These are phyloP conservation scores for Epichloe aotearoae DNA, from an alignment of 2,329 filamentous ascomycete genomes.

Conservation along the genomic window DNA sequence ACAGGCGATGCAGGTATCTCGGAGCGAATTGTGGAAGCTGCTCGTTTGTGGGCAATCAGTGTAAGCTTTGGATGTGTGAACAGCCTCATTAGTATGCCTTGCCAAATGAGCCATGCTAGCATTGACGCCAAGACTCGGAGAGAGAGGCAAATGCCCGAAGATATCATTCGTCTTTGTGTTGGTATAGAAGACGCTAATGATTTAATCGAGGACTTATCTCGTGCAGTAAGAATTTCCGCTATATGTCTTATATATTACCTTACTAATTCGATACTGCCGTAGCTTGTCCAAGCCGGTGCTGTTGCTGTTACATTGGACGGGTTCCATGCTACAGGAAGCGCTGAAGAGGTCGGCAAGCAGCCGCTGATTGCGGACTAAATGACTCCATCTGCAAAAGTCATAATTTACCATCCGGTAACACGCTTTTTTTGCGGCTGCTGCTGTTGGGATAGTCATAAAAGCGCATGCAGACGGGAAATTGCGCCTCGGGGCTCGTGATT, in stretches of 20 bases:
- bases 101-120: conserved; percentile 97
- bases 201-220: conserved; percentile 80
- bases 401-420: not conserved
- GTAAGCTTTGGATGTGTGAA: conserved; percentile 98
- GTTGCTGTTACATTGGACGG: conserved; percentile 76
- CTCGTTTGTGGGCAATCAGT: conserved; percentile 84
- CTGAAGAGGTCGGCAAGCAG: conserved; percentile 18
- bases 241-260: not conserved
- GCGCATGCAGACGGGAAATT: not conserved
- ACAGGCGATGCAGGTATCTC: conserved; percentile 75
- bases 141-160: conserved; percentile 87
- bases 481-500: not conserved
- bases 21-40: conserved; percentile 87
- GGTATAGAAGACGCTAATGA: conserved; percentile 91
- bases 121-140: conserved; percentile 89
- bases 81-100: conserved; percentile 97
- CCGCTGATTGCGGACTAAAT: not conserved
- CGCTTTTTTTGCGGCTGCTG: too few relatives aligned
- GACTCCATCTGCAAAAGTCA: not conserved
- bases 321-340: conserved; percentile 49
- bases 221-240: conserved; percentile 56
- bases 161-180: conserved; percentile 89
- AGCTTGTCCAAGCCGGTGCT: conserved; percentile 89
- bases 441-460: not conserved
- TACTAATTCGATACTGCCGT: not conserved